Evolutionary conservation across 306 rosid species (phyloP).

Genomic region (Quercus agrifolia): DNA sequence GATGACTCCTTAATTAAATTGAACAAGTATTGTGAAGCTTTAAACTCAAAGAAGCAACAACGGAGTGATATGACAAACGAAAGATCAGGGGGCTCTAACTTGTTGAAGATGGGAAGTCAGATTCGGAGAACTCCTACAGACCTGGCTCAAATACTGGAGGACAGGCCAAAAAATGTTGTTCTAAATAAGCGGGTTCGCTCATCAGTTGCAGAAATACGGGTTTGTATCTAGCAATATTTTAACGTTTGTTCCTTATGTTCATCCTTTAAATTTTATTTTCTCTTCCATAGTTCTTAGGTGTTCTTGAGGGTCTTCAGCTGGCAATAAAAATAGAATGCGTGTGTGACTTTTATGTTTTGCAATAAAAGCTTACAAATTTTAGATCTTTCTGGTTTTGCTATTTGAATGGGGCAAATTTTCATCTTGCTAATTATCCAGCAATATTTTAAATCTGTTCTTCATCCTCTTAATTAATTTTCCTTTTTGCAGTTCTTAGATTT

Average conservation of each 20-base stretch:
- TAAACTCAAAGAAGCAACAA: slow-evolving; percentile 58
- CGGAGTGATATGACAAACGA: slow-evolving; percentile 67
- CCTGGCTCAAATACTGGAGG: slow-evolving; percentile 52
- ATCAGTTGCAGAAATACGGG: slow-evolving; percentile 63
- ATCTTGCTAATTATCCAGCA: not conserved
- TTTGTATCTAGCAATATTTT: slow-evolving; percentile 32
- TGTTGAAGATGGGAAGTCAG: slow-evolving; percentile 56
- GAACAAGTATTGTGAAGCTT: slow-evolving; percentile 63
- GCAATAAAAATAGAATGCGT: not conserved
- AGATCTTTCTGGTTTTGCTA: not conserved
- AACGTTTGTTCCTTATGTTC: slow-evolving; percentile 3
- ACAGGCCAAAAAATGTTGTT: slow-evolving; percentile 49
- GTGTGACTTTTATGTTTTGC: not conserved
- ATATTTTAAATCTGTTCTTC: not conserved
- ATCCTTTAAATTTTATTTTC: not conserved
- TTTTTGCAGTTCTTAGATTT: too few species aligned
- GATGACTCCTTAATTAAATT: slow-evolving; percentile 64
- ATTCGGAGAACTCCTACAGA: slow-evolving; percentile 48
- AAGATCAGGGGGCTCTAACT: slow-evolving; percentile 48
- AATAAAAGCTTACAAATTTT: not conserved
- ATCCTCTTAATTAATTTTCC: not conserved
- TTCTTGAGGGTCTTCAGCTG: not conserved
- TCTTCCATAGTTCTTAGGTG: slow-evolving; percentile 3
- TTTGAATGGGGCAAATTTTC: not conserved
- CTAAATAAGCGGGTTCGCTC: slow-evolving; percentile 68